Base-by-base conservation (phyloP, 2,329 filamentous ascomycete genomes). In the Verticillium isaacii region DNA sequence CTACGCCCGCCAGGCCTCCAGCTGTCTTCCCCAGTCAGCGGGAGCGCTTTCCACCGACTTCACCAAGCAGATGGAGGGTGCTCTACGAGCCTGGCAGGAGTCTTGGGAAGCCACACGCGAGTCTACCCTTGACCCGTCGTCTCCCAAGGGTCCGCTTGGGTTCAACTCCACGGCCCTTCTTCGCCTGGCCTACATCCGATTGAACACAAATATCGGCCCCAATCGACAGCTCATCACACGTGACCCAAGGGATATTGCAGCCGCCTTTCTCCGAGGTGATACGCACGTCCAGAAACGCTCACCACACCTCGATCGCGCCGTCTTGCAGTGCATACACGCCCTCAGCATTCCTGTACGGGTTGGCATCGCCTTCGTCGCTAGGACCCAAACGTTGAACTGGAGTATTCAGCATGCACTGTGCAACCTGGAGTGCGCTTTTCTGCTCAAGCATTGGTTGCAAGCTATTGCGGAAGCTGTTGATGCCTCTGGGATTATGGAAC, bases 371-470 rank as follows among this genome's bases (percentile, higher is more conserved):
- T 82, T 82, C 58, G 81, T 84, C 41, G 80, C 82, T 3, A 75
- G 75, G 56, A 82, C 78, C 1, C 81, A 83, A 67, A 82, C 80
- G 1, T 80, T 82, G 60, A 80, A 82, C 67, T 85, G 82, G 82
- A 81, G 78, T 41, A 80, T 84, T 32, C 80, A 84, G 65, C 82
- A 85, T 65, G 81, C 80, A 1, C 71, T 85, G 6, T 83, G 80
- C 69, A 82, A 78, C 62, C 69, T 84, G 17, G 81, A 84, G 65
- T 84, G 82, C 61, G 81, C 82, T 0, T 67, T 81, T 1, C 63
- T 81, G 5, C 69, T 81, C 1, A 76, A 72, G 56, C 76, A 78
- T 61, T 82, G 79, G 80, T 71, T 77, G 2, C 67, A 64, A 25
- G 41, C 65, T 11, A 32, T 56, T 12, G 52, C 59, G 60, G 32